These are phyloP conservation scores for Pseudogymnoascus verrucosus DNA, from an alignment of 2,329 filamentous ascomycete genomes.

Conservation along the genomic window DNA sequence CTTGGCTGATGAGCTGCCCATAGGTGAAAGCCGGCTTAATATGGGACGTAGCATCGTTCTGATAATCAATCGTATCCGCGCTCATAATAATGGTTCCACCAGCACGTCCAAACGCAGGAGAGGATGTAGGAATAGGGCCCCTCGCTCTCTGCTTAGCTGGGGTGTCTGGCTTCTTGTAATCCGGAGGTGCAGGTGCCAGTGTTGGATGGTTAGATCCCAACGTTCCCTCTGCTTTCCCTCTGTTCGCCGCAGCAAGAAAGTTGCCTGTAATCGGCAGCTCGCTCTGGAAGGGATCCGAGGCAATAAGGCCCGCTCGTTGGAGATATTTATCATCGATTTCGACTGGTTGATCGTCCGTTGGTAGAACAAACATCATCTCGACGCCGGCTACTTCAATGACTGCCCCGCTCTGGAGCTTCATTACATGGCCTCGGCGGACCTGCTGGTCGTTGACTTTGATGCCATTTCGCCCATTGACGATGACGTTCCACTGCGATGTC, in stretches of 20 bases:
- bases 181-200: conserved; percentile 51
- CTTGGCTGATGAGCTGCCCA: conserved; percentile 92
- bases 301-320: conserved; percentile 53
- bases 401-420: conserved; percentile 71
- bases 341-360: conserved; percentile 58
- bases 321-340: conserved; percentile 62
- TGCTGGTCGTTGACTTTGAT: conserved; percentile 71
- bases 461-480: conserved; percentile 86
- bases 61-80: conserved; percentile 58
- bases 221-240: conserved; percentile 21
- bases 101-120: conserved; percentile 20
- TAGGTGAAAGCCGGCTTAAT: conserved; percentile 96
- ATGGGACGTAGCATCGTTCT: conserved; percentile 75
- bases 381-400: conserved; percentile 87
- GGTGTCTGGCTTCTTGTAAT: conserved; percentile 53
- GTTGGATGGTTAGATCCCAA: conserved; percentile 16
- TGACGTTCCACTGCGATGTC: conserved; percentile 69
- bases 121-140: conserved; percentile 16
- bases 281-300: conserved; percentile 17
- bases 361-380: conserved; percentile 99
- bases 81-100: conserved; percentile 39
- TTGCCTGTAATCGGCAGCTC: conserved; percentile 9
- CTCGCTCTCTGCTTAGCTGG: conserved; percentile 31
- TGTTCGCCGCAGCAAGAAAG: conserved; percentile 11
- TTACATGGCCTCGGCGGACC: conserved; percentile 56